Conservation (phyloP, 192 early-diverging fungal species). For the Podila epigama region DNA sequence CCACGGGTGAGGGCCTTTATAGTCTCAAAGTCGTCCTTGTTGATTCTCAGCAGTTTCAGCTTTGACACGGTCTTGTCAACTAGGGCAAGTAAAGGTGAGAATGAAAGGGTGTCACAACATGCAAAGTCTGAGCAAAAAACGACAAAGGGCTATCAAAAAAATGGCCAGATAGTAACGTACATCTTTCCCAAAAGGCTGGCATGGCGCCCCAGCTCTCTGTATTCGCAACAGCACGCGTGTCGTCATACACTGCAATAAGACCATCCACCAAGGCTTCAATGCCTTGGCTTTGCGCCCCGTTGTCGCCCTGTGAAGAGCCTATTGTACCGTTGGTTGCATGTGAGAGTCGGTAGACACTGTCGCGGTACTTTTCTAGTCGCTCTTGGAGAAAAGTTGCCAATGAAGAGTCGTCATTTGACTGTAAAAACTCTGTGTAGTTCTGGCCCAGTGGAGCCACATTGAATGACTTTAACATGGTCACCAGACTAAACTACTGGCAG, state of each 20-base stretch:
- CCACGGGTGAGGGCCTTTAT: conserved; percentile 79
- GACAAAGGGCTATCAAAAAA: not conserved
- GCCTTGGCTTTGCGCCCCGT: conserved; percentile 5
- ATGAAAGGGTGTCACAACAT: not conserved
- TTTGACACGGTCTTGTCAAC: conserved; percentile 39
- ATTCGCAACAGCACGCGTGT: conserved; percentile 33
- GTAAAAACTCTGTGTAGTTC: conserved; percentile 46
- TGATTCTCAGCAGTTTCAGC: conserved; percentile 61
- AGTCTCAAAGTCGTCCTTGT: conserved; percentile 77
- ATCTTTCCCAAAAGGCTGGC: conserved; percentile 46
- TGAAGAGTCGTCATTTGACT: conserved; percentile 41
- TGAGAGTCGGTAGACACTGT: conserved; percentile 23
- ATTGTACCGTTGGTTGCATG: not conserved
- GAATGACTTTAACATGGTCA: conserved; percentile 36
- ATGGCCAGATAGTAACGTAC: not conserved
- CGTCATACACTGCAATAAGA: conserved; percentile 37
- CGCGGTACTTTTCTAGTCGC: conserved; percentile 38
- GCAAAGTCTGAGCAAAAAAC: too few relatives aligned
- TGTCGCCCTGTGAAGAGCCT: not conserved
- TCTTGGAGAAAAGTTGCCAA: conserved; percentile 44
- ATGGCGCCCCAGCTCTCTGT: conserved; percentile 46
- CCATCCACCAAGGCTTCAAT: conserved; percentile 46
- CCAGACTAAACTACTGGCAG: not conserved
- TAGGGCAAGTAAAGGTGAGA: not conserved
- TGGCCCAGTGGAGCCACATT: conserved; percentile 41